Percentiles rank a stretch among this genome's conserved stretches.
Evolutionary conservation across 108 stramenopile species (phyloP).

Genomic region (Craspedostauros australis): DNA sequence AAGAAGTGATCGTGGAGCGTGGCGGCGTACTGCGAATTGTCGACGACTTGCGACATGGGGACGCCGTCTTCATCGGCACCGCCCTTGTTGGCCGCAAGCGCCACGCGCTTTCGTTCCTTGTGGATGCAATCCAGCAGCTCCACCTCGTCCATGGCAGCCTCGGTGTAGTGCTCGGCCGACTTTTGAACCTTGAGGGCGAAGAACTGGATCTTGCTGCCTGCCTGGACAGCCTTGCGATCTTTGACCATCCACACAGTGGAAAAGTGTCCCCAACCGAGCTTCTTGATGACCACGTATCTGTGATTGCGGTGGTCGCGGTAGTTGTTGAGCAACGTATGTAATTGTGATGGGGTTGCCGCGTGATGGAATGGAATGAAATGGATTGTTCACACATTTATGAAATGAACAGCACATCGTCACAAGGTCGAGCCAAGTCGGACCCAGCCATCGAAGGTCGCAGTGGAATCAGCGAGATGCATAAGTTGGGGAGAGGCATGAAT

Average conservation of each 20-base stretch:
- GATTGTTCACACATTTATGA: too few relatives aligned
- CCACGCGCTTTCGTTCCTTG: constrained; percentile 55
- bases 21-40: constrained; percentile 73
- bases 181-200: constrained; percentile 97
- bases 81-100: constrained; percentile 10
- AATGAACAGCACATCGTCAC: neutral
- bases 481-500: neutral
- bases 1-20: constrained; percentile 93
- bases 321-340: too few relatives aligned
- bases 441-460: neutral
- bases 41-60: constrained; percentile 44
- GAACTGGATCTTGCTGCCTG: constrained; percentile 34
- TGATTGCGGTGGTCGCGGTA: too few relatives aligned
- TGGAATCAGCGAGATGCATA: neutral
- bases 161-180: constrained; percentile 94
- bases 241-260: constrained; percentile 97
- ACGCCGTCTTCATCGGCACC: constrained; percentile 38
- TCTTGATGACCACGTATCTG: constrained; percentile 93
- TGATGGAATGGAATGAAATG: too few relatives aligned
- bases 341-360: too few relatives aligned
- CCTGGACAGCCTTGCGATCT: constrained; percentile 47
- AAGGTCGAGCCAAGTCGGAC: neutral
- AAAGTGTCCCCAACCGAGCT: constrained; percentile 99
- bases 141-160: constrained; percentile 97
- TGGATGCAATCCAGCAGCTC: constrained; percentile 87